Evolutionary conservation across 441 rosid species (phyloP).

Genomic region (Aleurites moluccanus): DNA sequence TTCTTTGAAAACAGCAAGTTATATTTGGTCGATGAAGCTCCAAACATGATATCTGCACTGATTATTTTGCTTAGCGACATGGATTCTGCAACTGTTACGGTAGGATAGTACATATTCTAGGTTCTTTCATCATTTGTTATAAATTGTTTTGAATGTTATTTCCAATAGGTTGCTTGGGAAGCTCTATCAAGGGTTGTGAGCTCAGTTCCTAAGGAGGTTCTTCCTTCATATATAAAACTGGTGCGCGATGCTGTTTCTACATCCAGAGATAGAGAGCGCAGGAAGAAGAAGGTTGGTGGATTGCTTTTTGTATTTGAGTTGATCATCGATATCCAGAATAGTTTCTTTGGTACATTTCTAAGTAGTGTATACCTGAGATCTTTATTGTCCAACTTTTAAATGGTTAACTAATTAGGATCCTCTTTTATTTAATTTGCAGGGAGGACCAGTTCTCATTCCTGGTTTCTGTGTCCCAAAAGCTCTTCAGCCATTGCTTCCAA

Average conservation of each 20-base stretch:
- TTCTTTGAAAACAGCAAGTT: slow-evolving; percentile 93
- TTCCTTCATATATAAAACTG: slow-evolving; percentile 84
- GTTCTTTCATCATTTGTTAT: slow-evolving; percentile 18
- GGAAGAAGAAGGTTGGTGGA: slow-evolving; percentile 75
- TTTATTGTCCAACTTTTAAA: slow-evolving; percentile 16
- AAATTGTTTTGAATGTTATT: slow-evolving; percentile 28
- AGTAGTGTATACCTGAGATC: not conserved
- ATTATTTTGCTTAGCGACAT: slow-evolving; percentile 91
- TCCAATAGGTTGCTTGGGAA: slow-evolving; percentile 91
- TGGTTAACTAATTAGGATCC: slow-evolving; percentile 18
- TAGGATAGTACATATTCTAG: slow-evolving; percentile 35
- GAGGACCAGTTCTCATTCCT: slow-evolving; percentile 87
- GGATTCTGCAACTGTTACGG: slow-evolving; percentile 80
- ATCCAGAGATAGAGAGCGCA: slow-evolving; percentile 92
- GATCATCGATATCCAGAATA: not conserved
- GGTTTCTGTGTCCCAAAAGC: slow-evolving; percentile 98
- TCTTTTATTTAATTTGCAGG: slow-evolving; percentile 53
- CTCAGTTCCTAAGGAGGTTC: slow-evolving; percentile 95
- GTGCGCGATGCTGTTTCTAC: slow-evolving; percentile 98
- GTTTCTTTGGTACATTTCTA: not conserved
- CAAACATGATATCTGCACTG: slow-evolving; percentile 90
- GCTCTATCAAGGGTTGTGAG: slow-evolving; percentile 85
- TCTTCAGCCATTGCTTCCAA: slow-evolving; percentile 94
- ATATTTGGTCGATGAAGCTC: slow-evolving; percentile 95
- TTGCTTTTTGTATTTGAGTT: slow-evolving; percentile 10